Percentiles rank a stretch among this genome's conserved stretches.
Conservation (phyloP, 805 yeast genomes). For the Suhomyces faveliae region DNA sequence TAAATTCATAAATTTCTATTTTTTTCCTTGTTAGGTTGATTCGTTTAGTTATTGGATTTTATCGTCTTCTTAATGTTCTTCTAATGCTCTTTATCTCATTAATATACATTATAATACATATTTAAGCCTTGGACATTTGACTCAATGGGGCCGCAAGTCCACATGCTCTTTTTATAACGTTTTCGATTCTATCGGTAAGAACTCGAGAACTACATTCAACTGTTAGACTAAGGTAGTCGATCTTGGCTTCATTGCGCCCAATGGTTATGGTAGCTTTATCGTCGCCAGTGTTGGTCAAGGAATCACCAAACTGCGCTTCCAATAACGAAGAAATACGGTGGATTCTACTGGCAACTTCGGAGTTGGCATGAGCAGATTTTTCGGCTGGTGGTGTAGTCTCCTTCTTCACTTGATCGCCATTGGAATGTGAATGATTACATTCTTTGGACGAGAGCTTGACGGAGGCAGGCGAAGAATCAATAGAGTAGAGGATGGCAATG, state of each 20-base stretch:
- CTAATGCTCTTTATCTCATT: neutral
- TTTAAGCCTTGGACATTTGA: slow-evolving; percentile 28
- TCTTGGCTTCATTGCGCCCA: slow-evolving; percentile 71
- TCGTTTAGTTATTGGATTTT: too few species aligned
- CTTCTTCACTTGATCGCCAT: slow-evolving; percentile 5
- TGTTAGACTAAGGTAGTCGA: slow-evolving; percentile 60
- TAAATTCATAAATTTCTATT: too few species aligned
- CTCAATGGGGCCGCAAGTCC: slow-evolving; percentile 83
- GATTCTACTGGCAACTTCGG: slow-evolving; percentile 32
- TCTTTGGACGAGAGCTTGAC: slow-evolving; percentile 75
- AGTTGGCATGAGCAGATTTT: slow-evolving; percentile 24
- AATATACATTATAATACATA: slow-evolving; percentile 4
- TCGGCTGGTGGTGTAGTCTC: slow-evolving; percentile 9
- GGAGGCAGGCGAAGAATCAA: slow-evolving; percentile 93
- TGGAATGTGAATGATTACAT: slow-evolving; percentile 43
- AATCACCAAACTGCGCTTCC: slow-evolving; percentile 84
- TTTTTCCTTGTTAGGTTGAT: too few species aligned
- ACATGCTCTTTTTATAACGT: slow-evolving; percentile 73
- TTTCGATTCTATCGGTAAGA: slow-evolving; percentile 77
- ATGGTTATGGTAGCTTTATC: slow-evolving; percentile 62
- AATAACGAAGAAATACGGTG: slow-evolving; percentile 60
- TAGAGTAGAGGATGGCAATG: slow-evolving; percentile 84
- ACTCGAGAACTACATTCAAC: slow-evolving; percentile 75
- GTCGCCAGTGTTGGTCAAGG: slow-evolving; percentile 43
- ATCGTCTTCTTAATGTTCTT: too few species aligned